Evolutionary conservation across 108 stramenopile genomes (phyloP).

Genomic region (Pseudonitzschia pungens): DNA sequence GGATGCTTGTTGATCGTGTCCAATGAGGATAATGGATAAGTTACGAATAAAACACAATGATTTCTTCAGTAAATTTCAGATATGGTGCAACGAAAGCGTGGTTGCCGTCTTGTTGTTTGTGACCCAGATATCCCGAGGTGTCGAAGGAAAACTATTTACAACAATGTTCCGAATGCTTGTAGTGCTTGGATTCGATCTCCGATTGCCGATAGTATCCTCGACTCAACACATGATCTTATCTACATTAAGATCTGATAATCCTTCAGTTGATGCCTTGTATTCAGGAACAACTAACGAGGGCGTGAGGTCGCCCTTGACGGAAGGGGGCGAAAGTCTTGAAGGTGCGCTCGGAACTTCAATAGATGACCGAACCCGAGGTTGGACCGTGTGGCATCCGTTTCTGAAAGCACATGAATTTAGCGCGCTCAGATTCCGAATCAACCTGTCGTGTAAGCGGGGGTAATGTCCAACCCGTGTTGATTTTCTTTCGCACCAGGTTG

Average conservation of each 20-base stretch:
- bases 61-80: neutral
- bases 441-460: slow-evolving; percentile 31
- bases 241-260: too few relatives aligned
- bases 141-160: neutral
- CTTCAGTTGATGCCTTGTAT: too few relatives aligned
- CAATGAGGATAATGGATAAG: neutral
- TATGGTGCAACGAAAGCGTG: neutral
- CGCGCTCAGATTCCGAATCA: neutral
- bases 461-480: neutral
- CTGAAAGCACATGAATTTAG: neutral
- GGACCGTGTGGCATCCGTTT: neutral
- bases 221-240: too few relatives aligned
- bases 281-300: too few relatives aligned
- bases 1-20: neutral
- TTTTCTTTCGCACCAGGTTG: neutral
- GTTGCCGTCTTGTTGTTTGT: neutral
- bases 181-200: neutral
- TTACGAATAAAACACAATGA: neutral
- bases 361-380: neutral
- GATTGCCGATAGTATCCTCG: too few relatives aligned
- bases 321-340: neutral
- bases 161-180: neutral
- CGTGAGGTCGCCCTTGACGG: neutral
- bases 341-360: neutral
- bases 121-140: neutral